Evolutionary conservation across 768 basidiomycete genomes (phyloP).

Genomic region (Tephrocybe sp.): DNA sequence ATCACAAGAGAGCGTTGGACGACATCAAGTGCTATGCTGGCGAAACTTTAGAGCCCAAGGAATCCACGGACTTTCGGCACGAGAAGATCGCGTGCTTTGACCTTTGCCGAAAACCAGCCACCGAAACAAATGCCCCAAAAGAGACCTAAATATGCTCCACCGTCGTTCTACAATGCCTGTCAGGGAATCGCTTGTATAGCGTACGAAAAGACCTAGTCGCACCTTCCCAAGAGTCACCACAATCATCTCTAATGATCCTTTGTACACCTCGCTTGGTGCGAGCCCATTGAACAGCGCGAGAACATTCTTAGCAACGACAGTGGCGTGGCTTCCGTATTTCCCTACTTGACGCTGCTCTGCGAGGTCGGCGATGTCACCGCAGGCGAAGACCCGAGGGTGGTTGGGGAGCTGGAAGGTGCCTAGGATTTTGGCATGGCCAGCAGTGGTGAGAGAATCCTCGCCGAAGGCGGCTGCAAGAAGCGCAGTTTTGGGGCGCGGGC

Average conservation of each 20-base stretch:
- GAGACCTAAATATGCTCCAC: too few relatives aligned
- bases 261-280: slow-evolving; percentile 36
- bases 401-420: slow-evolving; percentile 56
- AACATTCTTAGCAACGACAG: slow-evolving; percentile 49
- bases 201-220: too few relatives aligned
- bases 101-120: too few relatives aligned
- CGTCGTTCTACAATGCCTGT: too few relatives aligned
- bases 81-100: too few relatives aligned
- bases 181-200: too few relatives aligned
- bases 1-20: too few relatives aligned
- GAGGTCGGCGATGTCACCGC: slow-evolving; percentile 65
- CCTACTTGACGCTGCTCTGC: slow-evolving; percentile 57
- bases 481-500: slow-evolving; percentile 48
- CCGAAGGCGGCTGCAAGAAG: slow-evolving; percentile 44
- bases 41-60: too few relatives aligned
- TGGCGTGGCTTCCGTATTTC: slow-evolving; percentile 46
- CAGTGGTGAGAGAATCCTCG: slow-evolving; percentile 31
- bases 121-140: too few relatives aligned
- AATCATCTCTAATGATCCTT: slow-evolving; percentile 52
- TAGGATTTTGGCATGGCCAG: slow-evolving; percentile 48
- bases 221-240: too few relatives aligned
- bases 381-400: slow-evolving; percentile 59
- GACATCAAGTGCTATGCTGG: too few relatives aligned
- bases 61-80: too few relatives aligned
- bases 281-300: slow-evolving; percentile 39